Percentiles rank a stretch among this genome's conserved stretches.
Conservation (phyloP, 164 flowering plant genomes). For the Sextonia rubra region DNA sequence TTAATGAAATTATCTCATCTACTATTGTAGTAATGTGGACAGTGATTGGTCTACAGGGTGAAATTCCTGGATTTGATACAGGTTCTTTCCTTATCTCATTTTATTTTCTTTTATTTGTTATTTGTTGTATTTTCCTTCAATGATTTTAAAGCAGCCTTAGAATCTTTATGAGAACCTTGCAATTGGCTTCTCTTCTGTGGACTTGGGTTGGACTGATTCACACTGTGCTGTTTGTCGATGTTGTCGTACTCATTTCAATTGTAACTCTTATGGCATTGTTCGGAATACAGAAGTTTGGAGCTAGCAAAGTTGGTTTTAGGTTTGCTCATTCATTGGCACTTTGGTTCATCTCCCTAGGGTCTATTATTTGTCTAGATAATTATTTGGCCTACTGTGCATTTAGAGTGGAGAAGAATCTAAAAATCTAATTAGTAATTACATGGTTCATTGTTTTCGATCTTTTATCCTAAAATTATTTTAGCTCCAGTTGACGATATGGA, state of each 20-base stretch:
- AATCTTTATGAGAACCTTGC: neutral
- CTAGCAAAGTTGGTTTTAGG: slow-evolving; percentile 78
- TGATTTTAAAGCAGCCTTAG: neutral
- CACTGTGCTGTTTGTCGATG: slow-evolving; percentile 44
- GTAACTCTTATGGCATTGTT: slow-evolving; percentile 67
- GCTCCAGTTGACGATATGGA: too few relatives aligned
- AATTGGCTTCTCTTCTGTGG: neutral
- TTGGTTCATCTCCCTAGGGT: slow-evolving; percentile 89
- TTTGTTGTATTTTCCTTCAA: neutral
- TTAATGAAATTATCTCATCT: slow-evolving; percentile 5
- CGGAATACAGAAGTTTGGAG: slow-evolving; percentile 95
- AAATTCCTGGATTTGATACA: slow-evolving; percentile 68
- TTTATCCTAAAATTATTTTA: too few relatives aligned
- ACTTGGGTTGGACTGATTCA: neutral
- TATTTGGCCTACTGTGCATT: slow-evolving; percentile 4
- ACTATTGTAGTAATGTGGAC: slow-evolving; percentile 84
- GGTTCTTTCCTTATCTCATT: slow-evolving; percentile 27
- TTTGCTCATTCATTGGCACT: slow-evolving; percentile 87
- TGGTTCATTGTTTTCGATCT: too few relatives aligned
- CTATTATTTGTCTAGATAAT: slow-evolving; percentile 37
- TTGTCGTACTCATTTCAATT: slow-evolving; percentile 68
- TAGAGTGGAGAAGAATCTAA: neutral
- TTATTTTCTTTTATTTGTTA: neutral
- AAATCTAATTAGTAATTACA: too few relatives aligned
- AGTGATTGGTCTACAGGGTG: slow-evolving; percentile 84